Base-by-base conservation (phyloP, 2,329 filamentous ascomycete species). In the Pseudofabraea citricarpa region DNA sequence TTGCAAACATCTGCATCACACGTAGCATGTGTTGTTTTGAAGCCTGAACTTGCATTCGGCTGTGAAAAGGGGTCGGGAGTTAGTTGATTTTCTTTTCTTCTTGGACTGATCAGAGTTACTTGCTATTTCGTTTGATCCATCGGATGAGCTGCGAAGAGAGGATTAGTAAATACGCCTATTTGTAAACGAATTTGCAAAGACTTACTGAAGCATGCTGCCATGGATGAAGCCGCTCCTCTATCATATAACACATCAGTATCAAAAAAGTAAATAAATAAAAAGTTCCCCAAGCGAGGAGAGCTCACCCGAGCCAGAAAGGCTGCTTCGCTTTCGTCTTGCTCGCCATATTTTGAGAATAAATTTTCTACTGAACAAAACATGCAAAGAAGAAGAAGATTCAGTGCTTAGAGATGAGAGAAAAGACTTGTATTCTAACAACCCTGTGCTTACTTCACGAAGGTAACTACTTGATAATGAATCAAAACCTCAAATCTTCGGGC, bases 181-280 rank as follows among this genome's bases (percentile, higher is more conserved):
- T 36, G 15, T 12, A 10, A 19, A 35, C 49, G 33, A 35, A 10
- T 32, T 13, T 12, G 2, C n/a, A n/a, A 13, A 19, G 12, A 60
- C 66, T 54, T 50, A 69, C 67, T 71, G 47, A 70, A 70, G 55
- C 67, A 70, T 16, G 68, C 67, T 19, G 68, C 67, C 63, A 70
- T 67, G 7, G 65, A 69, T 6, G 68, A 68, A 3, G 68, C 66
- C 4, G 67, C 67, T 40, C 68, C 68, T 12, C 68, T 70, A 35
- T 20, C 24, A 22, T 6, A 33, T 16, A 27, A 35, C 19, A 31
- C 15, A 13, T 40, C 8, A 44, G 22, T n/a, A 43, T n/a, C 12
- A 31, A 19, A 21, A 26, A 26, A n/a, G 4, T 20, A 19, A 12
- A 4, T 6, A 50, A 64, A 13, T 31, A 24, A 6, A 38, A n/a